Percentiles rank a stretch among this genome's conserved stretches.
Conservation (phyloP, 768 basidiomycete genomes). For the Trametes villosa region DNA sequence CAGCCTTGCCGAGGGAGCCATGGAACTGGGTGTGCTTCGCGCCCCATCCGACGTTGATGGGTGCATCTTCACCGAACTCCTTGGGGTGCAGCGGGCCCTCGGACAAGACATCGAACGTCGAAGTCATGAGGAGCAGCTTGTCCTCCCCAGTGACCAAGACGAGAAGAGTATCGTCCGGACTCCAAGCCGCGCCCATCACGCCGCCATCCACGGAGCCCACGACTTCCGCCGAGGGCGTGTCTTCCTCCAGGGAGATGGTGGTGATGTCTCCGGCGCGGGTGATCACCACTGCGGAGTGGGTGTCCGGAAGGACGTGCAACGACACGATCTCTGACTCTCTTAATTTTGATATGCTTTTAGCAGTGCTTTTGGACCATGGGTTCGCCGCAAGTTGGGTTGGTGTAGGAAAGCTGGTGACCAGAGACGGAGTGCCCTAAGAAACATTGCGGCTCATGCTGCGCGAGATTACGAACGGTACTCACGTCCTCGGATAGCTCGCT, state of each 20-base stretch:
- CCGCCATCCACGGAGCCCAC: constrained; percentile 89
- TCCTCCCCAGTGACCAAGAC: constrained; percentile 59
- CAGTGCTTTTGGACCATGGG: constrained; percentile 24
- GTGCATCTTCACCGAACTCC: constrained; percentile 90
- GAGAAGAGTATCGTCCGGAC: constrained; percentile 89
- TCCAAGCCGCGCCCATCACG: constrained; percentile 84
- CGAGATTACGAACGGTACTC: neutral
- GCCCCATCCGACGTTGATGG: constrained; percentile 98
- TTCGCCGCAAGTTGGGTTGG: constrained; percentile 25
- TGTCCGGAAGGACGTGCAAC: constrained; percentile 73
- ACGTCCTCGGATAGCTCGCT: constrained; percentile 13
- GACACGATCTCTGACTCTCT: constrained; percentile 55
- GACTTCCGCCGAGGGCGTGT: constrained; percentile 60
- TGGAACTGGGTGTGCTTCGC: constrained; percentile 97
- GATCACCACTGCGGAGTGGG: constrained; percentile 65
- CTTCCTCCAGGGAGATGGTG: constrained; percentile 59
- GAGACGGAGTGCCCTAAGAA: constrained; percentile 13
- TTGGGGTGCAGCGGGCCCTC: constrained; percentile 72
- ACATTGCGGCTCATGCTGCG: constrained; percentile 1
- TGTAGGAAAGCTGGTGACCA: constrained; percentile 23
- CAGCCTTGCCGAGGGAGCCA: constrained; percentile 88
- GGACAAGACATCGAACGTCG: constrained; percentile 84
- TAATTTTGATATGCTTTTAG: neutral
- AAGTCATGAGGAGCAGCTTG: constrained; percentile 87
- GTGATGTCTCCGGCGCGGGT: constrained; percentile 85